phyloP scores from a whole-genome alignment of 2,329 filamentous ascomycete genomes.

The Shiraia sp. region DNA sequence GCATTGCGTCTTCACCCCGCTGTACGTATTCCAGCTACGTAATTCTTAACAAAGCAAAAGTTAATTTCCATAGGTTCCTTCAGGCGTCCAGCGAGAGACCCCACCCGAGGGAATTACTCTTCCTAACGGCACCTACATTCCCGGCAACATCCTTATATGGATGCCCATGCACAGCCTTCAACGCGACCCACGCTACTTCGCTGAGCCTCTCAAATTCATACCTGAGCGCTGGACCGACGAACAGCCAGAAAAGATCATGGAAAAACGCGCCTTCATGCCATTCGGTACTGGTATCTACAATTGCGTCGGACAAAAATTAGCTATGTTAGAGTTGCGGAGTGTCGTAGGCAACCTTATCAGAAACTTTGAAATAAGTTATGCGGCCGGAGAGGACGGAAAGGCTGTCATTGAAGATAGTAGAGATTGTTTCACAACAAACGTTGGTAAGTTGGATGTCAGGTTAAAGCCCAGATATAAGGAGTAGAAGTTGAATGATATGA shows the following conservation, averaged over 20 bases:
- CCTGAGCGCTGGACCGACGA: slow-evolving; percentile 39
- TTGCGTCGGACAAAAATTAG: slow-evolving; percentile 70
- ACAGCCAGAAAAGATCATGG: slow-evolving; percentile 19
- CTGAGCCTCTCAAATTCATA: slow-evolving; percentile 27
- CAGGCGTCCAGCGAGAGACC: slow-evolving; percentile 37
- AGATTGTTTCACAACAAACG: slow-evolving; percentile 37
- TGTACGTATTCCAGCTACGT: slow-evolving; percentile 11
- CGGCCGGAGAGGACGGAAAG: slow-evolving; percentile 27
- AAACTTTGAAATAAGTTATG: slow-evolving; percentile 59
- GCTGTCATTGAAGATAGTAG: slow-evolving; percentile 21
- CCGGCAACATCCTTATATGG: slow-evolving; percentile 33
- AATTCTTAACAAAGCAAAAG: neutral
- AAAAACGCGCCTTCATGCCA: slow-evolving; percentile 67
- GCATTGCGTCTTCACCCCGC: slow-evolving; percentile 35
- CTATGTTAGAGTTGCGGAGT: slow-evolving; percentile 66
- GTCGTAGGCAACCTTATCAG: slow-evolving; percentile 64
- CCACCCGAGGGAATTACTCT: slow-evolving; percentile 37
- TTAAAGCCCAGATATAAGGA: slow-evolving; percentile 18
- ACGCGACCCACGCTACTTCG: slow-evolving; percentile 34
- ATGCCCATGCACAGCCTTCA: slow-evolving; percentile 37
- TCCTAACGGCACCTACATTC: slow-evolving; percentile 35
- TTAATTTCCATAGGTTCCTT: slow-evolving; percentile 28
- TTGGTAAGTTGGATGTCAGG: slow-evolving; percentile 35
- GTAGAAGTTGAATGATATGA: neutral
- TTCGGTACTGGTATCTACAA: slow-evolving; percentile 70